Conservation (phyloP, 352 stramenopile species). For the Saprolegnia parasitica region DNA sequence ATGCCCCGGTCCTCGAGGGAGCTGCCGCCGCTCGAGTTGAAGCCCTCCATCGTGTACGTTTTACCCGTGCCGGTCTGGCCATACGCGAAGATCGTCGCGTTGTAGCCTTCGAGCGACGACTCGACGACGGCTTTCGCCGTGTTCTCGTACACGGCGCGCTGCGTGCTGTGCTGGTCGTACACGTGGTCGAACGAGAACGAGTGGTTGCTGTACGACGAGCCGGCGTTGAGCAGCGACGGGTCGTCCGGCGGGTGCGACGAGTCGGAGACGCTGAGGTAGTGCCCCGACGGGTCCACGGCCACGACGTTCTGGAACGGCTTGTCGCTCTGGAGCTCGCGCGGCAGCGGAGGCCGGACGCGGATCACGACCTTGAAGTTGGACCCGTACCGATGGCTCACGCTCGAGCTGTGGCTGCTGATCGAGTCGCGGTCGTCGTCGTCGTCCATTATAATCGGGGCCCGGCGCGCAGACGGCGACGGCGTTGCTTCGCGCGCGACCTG, state of each 20-base stretch:
- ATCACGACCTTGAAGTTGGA: slow-evolving; percentile 92
- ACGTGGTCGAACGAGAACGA: slow-evolving; percentile 94
- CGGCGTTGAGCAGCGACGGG: slow-evolving; percentile 24
- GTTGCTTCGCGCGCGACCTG: neutral
- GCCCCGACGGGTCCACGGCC: slow-evolving; percentile 74
- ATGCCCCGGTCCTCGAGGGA: slow-evolving; percentile 92
- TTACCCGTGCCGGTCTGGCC: slow-evolving; percentile 90
- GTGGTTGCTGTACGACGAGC: slow-evolving; percentile 72
- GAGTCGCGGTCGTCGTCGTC: slow-evolving; percentile 25
- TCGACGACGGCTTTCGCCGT: slow-evolving; percentile 90
- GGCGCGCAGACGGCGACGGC: neutral
- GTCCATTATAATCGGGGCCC: neutral
- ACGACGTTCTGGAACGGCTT: slow-evolving; percentile 89
- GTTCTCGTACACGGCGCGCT: slow-evolving; percentile 91
- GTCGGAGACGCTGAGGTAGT: slow-evolving; percentile 80
- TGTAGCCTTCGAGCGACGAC: slow-evolving; percentile 89
- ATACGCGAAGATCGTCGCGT: slow-evolving; percentile 90
- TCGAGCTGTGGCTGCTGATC: slow-evolving; percentile 19
- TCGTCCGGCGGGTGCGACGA: slow-evolving; percentile 17
- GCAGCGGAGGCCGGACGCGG: slow-evolving; percentile 82
- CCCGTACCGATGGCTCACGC: slow-evolving; percentile 20
- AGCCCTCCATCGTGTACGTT: slow-evolving; percentile 97
- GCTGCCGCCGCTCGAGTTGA: slow-evolving; percentile 74
- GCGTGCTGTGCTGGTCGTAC: slow-evolving; percentile 88
- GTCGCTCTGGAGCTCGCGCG: slow-evolving; percentile 83